Conservation (phyloP, 2,329 filamentous ascomycete genomes). For the Coleophoma eucalyptorum region DNA sequence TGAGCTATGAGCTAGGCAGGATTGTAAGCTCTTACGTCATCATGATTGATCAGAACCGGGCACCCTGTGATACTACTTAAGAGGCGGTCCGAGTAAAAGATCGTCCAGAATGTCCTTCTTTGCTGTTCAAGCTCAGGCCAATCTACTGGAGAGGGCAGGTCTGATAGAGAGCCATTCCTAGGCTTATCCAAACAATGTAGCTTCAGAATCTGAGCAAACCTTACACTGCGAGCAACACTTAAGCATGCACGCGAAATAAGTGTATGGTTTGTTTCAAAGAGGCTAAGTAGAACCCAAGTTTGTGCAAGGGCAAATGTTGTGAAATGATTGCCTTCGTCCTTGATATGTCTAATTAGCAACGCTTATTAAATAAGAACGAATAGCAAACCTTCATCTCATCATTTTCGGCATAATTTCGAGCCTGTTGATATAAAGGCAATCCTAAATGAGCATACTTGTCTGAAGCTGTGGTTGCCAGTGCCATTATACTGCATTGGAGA, state of each 20-base stretch:
- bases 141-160: conserved; percentile 58
- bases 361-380: background rate
- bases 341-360: background rate
- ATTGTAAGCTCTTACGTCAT: conserved; percentile 36
- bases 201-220: conserved; percentile 62
- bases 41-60: conserved; percentile 65
- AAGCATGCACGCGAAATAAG: conserved; percentile 66
- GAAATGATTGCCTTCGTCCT: conserved; percentile 20
- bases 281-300: conserved; percentile 54
- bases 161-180: conserved; percentile 42
- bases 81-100: conserved; percentile 61
- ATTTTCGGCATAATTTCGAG: too few relatives aligned
- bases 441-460: too few relatives aligned
- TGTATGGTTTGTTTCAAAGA: conserved; percentile 66
- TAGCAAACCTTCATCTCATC: too few relatives aligned
- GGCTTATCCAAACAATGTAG: conserved; percentile 59
- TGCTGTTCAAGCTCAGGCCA: conserved; percentile 67
- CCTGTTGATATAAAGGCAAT: too few relatives aligned
- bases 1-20: background rate
- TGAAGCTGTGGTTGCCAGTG: too few relatives aligned
- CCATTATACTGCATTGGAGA: too few relatives aligned
- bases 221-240: conserved; percentile 54
- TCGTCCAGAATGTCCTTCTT: conserved; percentile 64
- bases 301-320: conserved; percentile 59
- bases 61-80: conserved; percentile 67